These are phyloP conservation scores for Leishmania arabica DNA, from an alignment of 208 protist genomes.

Conservation along the genomic window DNA sequence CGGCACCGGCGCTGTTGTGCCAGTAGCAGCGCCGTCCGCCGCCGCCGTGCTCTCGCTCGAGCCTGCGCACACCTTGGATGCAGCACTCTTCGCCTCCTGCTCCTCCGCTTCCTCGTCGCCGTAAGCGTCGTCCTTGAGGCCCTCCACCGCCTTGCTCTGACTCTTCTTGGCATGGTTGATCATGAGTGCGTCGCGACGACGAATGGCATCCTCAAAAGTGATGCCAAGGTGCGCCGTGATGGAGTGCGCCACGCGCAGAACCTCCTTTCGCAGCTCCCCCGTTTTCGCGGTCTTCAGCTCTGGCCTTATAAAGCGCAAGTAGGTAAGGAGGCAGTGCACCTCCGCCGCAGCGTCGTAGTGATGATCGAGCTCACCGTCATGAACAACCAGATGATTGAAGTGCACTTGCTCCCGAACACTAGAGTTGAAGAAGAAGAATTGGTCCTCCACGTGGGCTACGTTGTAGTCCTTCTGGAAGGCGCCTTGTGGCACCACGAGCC, in stretches of 20 bases:
- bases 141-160: conserved; percentile 13
- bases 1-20: neutral
- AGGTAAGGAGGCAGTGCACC: conserved; percentile 84
- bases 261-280: conserved; percentile 45
- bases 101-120: conserved; percentile 23
- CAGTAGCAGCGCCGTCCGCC: neutral
- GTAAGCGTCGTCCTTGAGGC: conserved; percentile 34
- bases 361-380: conserved; percentile 86
- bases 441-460: conserved; percentile 83
- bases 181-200: conserved; percentile 74
- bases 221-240: conserved; percentile 76
- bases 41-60: neutral
- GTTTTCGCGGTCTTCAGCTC: conserved; percentile 37
- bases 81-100: conserved; percentile 1
- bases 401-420: conserved; percentile 88
- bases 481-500: conserved; percentile 88
- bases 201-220: conserved; percentile 76
- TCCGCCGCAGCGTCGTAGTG: conserved; percentile 95
- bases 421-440: conserved; percentile 97
- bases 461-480: conserved; percentile 70
- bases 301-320: conserved; percentile 71
- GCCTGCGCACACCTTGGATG: neutral
- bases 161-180: conserved; percentile 63
- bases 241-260: conserved; percentile 54
- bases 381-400: conserved; percentile 85